Base-by-base conservation (phyloP, 108 stramenopile species). In the Cyclostephanos tholiformis region DNA sequence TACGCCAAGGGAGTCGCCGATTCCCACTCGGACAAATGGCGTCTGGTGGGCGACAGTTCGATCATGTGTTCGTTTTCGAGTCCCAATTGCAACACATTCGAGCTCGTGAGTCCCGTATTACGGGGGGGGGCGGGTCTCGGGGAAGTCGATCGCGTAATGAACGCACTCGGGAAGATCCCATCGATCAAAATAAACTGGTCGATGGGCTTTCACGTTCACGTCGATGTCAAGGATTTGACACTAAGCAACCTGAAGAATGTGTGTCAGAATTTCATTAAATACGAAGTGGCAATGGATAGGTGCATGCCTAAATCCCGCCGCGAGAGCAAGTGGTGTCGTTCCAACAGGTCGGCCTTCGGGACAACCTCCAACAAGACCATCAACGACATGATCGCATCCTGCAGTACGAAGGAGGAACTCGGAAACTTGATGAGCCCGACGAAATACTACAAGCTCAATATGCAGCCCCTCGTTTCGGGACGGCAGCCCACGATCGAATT, bases 401-500 rank as follows among this genome's bases (percentile, higher is more conserved):
- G 85, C 55, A 26, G 63, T 30, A 35, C 57, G 14, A 19, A 74
- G 16, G 22, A 17, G 20, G 35, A 69, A 23, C 63, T 86, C 36
- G 72, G 59, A 10, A 14, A 63, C 55, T 12, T 79, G 8, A 81
- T 86, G 85, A 86, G 76, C 51, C 73, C 66, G 8, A 38, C 25
- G n/a, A 71, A 82, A 23, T 86, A 86, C 62, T 86, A 80, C 82
- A 89, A 86, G 51, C 63, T 89, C 39, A 89, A 89, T 56, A 46
- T 89, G 55, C 59, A 75, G 30, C 83, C 83, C 49, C 68, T 86
- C 17, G 35, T 56, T 14, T 64, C 65, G 6, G 65, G 77, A 19
- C 69, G 86, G 5, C 85, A 83, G 55, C 84, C 82, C n/a, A 89
- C 88, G 20, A 64, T 89, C 44, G 86, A 89, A 62, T 89, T 89